Conservation (phyloP, 2,329 filamentous ascomycete genomes). For the Xylaria sp. region DNA sequence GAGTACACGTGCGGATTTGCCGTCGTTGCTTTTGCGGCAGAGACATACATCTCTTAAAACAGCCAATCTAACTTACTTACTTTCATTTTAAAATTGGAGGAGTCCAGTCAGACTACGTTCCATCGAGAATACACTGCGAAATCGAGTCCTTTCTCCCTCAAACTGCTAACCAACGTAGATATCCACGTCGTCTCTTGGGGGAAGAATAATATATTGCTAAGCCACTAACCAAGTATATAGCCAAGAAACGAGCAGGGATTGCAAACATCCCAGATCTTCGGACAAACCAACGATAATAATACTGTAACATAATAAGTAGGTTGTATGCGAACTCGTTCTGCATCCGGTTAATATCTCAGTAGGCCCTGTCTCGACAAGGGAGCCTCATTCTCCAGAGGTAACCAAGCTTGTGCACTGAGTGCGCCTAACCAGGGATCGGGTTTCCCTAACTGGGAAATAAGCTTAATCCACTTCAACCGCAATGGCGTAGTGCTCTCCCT, state of each 20-base stretch:
- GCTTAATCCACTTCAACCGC: neutral
- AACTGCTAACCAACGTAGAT: neutral
- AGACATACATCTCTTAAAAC: neutral
- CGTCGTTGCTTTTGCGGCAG: neutral
- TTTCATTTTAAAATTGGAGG: constrained; percentile 23
- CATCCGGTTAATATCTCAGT: constrained; percentile 2
- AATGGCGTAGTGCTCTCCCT: neutral
- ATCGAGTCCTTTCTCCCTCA: constrained; percentile 7
- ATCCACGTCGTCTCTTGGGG: neutral
- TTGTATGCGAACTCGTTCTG: constrained; percentile 21
- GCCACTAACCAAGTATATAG: constrained; percentile 5
- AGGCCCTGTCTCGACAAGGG: constrained; percentile 3
- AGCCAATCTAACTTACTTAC: neutral
- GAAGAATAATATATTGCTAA: neutral
- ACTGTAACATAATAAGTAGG: constrained; percentile 9
- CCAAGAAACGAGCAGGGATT: constrained; percentile 9
- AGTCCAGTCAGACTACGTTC: neutral
- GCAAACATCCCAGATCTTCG: constrained; percentile 24
- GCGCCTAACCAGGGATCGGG: constrained; percentile 1
- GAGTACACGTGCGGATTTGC: constrained; percentile 10
- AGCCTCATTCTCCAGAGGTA: constrained; percentile 25
- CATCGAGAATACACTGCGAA: neutral
- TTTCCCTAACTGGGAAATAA: constrained; percentile 17
- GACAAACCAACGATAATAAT: constrained; percentile 11
- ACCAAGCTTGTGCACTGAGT: neutral